A percentile compares a stretch with the other conserved stretches of the same genome.
Conservation (phyloP, 495 filamentous ascomycete species). For the Bacidia rubella region DNA sequence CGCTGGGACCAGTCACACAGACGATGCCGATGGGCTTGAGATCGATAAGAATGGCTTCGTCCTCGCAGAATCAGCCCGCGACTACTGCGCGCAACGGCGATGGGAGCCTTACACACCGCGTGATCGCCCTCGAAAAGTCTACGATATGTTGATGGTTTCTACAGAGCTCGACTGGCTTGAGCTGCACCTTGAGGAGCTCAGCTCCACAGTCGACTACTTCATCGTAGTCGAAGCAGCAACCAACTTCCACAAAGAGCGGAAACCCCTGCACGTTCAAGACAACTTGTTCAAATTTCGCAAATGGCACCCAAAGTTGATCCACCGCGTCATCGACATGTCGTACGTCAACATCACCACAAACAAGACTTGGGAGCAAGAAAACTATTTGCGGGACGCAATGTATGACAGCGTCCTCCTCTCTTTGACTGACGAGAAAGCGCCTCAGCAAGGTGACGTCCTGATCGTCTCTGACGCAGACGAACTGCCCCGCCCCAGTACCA, state of each 20-base stretch:
- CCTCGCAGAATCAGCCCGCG: conserved; percentile 5
- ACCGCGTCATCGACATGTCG: conserved; percentile 36
- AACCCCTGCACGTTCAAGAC: conserved; percentile 32
- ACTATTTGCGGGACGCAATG: conserved; percentile 37
- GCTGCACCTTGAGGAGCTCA: conserved; percentile 38
- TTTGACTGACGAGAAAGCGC: conserved; percentile 22
- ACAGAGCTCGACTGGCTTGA: conserved; percentile 45
- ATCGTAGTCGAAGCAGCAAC: conserved; percentile 39
- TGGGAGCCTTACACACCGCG: conserved; percentile 14
- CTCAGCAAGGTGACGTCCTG: conserved; percentile 23
- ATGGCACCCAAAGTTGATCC: conserved; percentile 39
- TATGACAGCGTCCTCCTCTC: conserved; percentile 34
- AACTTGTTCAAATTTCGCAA: conserved; percentile 27
- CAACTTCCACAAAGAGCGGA: conserved; percentile 36
- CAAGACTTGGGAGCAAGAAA: conserved; percentile 33
- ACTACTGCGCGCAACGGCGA: conserved; percentile 10
- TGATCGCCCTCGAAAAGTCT: conserved; percentile 31
- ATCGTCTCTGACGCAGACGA: conserved; percentile 37
- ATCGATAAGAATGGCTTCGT: conserved; percentile 7
- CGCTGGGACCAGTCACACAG: not conserved
- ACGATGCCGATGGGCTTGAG: not conserved
- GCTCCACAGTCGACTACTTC: conserved; percentile 41
- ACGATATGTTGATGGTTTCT: conserved; percentile 41
- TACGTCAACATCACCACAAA: conserved; percentile 19
- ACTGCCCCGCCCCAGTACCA: conserved; percentile 33